Base-by-base conservation (phyloP, 352 stramenopile genomes). In the Phytophthora boehmeriae region DNA sequence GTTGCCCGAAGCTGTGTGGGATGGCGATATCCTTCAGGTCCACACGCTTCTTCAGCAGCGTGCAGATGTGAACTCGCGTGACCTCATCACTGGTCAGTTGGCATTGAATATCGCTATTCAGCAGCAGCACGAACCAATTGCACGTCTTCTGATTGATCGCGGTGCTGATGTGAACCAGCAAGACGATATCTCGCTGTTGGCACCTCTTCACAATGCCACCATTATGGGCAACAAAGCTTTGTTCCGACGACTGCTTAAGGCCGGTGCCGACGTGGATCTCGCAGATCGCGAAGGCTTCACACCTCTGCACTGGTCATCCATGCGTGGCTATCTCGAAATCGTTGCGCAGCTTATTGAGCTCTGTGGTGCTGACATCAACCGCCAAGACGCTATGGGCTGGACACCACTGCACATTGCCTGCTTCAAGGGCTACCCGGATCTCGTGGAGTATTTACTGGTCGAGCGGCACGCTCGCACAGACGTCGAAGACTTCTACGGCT, bases 191-290 rank as follows among this genome's bases (percentile, higher is more conserved):
- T 84, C 78, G 25, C 60, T 84, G 8, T 71, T 76, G 35, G 83
- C 80, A n/a, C 79, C 85, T 34, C 69, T 94, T 19, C 86, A 88
- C 55, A 91, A 75, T 39, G 76, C 76, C 1, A 86, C 90, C 58
- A 83, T 94, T 54, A 94, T 93, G 85, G 85, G 81, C 42, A 93
- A 93, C 65, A 93, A 93, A 57, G 76, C 82, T 19, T 48, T 94
- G 2, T 85, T 85, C 32, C 66, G 79, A 30, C 63, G 78, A 5
- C 68, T 91, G 2, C 49, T 93, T 6, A 79, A 85, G 56, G 64
- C 67, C 28, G 80, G 83, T 0, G 83, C 81, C 0, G 66, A 90
- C 39, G 69, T 82, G 9, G 75, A 90, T 11, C 50, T 91, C 10
- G 56, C 68, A 5, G 83, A 93, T 14, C 69, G 61, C 0, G 80